phyloP scores from a whole-genome alignment of 805 yeast species.

The Ogataea populi-albae region DNA sequence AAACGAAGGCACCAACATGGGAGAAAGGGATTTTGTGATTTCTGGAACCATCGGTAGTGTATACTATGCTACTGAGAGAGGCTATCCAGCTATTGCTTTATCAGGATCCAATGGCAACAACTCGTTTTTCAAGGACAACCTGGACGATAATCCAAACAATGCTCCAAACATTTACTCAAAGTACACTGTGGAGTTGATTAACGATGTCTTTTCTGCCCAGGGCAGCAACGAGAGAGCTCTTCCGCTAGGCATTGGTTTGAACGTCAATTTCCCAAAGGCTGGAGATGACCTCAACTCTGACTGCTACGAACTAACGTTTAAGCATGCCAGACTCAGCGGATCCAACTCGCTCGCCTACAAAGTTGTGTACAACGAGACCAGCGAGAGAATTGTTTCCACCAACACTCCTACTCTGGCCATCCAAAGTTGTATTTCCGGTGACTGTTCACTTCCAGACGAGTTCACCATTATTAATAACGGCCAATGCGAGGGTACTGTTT shows the following conservation, averaged over 20 bases:
- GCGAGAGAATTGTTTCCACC: slow-evolving; percentile 28
- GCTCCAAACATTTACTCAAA: slow-evolving; percentile 46
- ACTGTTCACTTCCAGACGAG: slow-evolving; percentile 44
- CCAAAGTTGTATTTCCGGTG: slow-evolving; percentile 38
- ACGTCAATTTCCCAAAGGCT: slow-evolving; percentile 48
- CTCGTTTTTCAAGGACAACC: slow-evolving; percentile 45
- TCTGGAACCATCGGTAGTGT: slow-evolving; percentile 56
- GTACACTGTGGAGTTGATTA: slow-evolving; percentile 38
- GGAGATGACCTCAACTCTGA: slow-evolving; percentile 35
- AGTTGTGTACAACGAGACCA: slow-evolving; percentile 39
- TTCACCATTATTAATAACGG: slow-evolving; percentile 28
- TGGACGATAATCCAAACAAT: slow-evolving; percentile 39
- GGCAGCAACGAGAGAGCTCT: slow-evolving; percentile 38
- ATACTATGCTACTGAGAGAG: slow-evolving; percentile 46
- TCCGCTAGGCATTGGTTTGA: slow-evolving; percentile 45
- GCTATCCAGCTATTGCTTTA: slow-evolving; percentile 48
- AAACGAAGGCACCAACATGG: slow-evolving; percentile 49
- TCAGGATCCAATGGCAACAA: slow-evolving; percentile 50
- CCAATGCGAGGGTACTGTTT: slow-evolving; percentile 42
- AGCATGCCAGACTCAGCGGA: slow-evolving; percentile 47
- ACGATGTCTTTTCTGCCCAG: slow-evolving; percentile 36
- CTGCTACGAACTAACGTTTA: slow-evolving; percentile 43
- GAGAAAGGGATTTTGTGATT: slow-evolving; percentile 40
- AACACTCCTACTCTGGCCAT: slow-evolving; percentile 22
- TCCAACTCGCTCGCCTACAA: slow-evolving; percentile 31